Conservation (phyloP, 371 early-diverging fungal species). For the Mortierella sp. region DNA sequence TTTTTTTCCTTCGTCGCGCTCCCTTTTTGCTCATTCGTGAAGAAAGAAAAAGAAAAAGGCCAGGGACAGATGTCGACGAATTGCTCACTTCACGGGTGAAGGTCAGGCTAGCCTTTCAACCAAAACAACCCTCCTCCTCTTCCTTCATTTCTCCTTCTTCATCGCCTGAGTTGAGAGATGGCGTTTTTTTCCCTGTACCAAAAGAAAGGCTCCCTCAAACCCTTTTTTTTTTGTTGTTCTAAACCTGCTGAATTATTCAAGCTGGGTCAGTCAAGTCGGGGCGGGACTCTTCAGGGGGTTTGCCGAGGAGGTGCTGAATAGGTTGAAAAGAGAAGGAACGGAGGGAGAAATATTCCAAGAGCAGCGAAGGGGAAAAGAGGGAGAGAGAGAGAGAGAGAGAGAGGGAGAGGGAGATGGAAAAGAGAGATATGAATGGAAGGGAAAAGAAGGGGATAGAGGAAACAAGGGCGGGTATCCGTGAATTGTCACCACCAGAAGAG, state of each 20-base stretch:
- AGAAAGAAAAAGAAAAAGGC: background rate
- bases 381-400: background rate
- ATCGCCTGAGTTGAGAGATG: background rate
- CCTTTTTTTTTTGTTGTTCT: constrained; percentile 16
- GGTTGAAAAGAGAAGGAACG: no score
- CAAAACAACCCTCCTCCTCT: background rate
- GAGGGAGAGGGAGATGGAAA: background rate
- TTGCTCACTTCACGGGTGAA: background rate
- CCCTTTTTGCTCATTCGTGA: background rate
- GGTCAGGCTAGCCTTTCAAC: background rate
- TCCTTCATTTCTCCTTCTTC: background rate
- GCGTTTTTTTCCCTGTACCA: background rate
- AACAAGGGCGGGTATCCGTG: background rate
- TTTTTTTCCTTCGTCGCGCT: background rate
- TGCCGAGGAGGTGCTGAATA: constrained; percentile 6
- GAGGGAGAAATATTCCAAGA: no score
- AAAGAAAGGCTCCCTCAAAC: constrained; percentile 4
- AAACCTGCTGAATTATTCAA: constrained; percentile 10
- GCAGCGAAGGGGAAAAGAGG: background rate
- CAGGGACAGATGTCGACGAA: background rate
- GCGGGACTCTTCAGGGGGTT: no score
- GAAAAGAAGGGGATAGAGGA: background rate
- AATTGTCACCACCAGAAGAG: background rate
- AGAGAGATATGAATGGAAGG: background rate
- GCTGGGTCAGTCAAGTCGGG: no score